Evolutionary conservation across 78 protist genomes (phyloP).

Genomic region (Creolimax fragrantissima): DNA sequence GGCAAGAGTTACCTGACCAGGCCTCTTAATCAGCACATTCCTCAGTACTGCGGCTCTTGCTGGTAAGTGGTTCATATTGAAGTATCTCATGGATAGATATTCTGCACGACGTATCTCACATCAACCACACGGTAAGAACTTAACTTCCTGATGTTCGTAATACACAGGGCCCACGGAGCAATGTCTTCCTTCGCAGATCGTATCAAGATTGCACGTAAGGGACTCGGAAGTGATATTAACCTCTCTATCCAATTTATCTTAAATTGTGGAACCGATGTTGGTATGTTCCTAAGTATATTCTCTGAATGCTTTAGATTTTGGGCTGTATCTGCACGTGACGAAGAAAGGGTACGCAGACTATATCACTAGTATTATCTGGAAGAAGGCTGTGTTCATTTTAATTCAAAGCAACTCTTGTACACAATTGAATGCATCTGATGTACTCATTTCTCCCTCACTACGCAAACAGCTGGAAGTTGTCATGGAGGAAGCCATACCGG

Average conservation of each 20-base stretch:
- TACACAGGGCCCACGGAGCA: slow-evolving; percentile 38
- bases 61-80: neutral
- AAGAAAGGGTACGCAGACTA: no score
- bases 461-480: slow-evolving; percentile 42
- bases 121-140: no score
- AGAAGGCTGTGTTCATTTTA: no score
- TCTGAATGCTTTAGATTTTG: neutral
- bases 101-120: no score
- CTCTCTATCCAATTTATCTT: slow-evolving; percentile 67
- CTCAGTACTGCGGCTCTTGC: slow-evolving; percentile 56
- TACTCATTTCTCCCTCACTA: no score
- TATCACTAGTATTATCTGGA: no score
- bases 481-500: slow-evolving; percentile 12
- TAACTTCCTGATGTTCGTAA: no score
- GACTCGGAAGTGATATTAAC: slow-evolving; percentile 41
- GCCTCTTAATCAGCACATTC: slow-evolving; percentile 74
- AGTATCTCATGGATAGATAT: no score
- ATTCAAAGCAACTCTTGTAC: no score
- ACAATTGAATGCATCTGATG: no score
- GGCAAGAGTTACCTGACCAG: slow-evolving; percentile 50
- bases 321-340: no score
- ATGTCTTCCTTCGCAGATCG: slow-evolving; percentile 67
- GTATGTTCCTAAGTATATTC: neutral
- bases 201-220: slow-evolving; percentile 67
- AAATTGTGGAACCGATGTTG: slow-evolving; percentile 61